Base-by-base conservation (phyloP, 192 early-diverging fungal species). In the Cetraspora pellucida region DNA sequence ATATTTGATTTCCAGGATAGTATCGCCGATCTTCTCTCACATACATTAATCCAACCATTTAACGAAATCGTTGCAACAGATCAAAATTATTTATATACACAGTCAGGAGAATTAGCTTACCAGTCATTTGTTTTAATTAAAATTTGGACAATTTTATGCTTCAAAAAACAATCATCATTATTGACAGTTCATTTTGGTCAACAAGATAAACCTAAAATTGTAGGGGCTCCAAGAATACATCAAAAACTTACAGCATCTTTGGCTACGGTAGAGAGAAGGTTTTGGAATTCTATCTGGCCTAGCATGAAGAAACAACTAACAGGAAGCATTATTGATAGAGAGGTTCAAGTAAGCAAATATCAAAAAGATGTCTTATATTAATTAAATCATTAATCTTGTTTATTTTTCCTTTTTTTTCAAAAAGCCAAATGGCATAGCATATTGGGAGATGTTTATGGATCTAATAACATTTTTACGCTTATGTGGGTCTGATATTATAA, bases 71-170 rank as follows among this genome's bases (percentile, higher is more conserved):
- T 72, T 21, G 65, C 17, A 8, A 58, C 80, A 2, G 84, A 85
- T 70, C 17, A 75, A 1, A 78, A 80, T 30, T 85, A 83, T 71
- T 46, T 68, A 31, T 81, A 85, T 31, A 82, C 77, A 28, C 27
- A 76, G 2, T 77, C 78, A 21, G 76, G 82, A 14, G 84, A 85
- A 78, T 75, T 73, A 19, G 54, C 81, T 13, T 44, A 78, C n/a
- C 76, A 82, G n/a, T 75, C 73, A 55, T 83, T 83, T 47, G 61
- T 83, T 43, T 75, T 84, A 3, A 63, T 83, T 23, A 85, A 85
- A 59, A 75, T 63, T 3, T 85, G 82, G 82, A 77, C 83, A 7
- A n/a, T 85, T 10, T 54, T 85, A 14, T 80, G 68, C 16, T 50
- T 72, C 75, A 43, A 68, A 11, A 49, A 49, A 54, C 19, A 46